These are phyloP conservation scores for Rutstroemia sp. DNA, from an alignment of 2,329 filamentous ascomycete species.

Conservation along the genomic window DNA sequence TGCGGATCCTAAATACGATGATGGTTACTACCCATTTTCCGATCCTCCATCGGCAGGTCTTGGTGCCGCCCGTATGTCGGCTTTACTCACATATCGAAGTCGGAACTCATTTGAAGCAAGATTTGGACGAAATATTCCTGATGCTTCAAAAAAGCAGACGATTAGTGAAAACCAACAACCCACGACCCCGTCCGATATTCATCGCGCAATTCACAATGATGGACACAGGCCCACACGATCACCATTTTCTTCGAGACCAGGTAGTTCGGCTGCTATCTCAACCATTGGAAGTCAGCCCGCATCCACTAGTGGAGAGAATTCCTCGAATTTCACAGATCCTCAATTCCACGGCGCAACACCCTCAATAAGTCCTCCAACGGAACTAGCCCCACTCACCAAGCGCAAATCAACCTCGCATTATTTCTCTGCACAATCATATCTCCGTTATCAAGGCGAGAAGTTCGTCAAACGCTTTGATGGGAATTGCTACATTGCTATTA, in stretches of 20 bases:
- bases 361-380: constrained; percentile 36
- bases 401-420: constrained; percentile 61
- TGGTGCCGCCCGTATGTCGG: constrained; percentile 93
- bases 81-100: constrained; percentile 89
- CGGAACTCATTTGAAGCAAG: constrained; percentile 94
- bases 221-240: constrained; percentile 59
- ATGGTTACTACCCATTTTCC: constrained; percentile 85
- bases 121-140: constrained; percentile 88
- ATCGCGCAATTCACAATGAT: constrained; percentile 78
- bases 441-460: constrained; percentile 92
- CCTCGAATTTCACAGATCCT: constrained; percentile 48
- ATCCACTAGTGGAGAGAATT: constrained; percentile 17
- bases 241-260: constrained; percentile 37
- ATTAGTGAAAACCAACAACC: constrained; percentile 63
- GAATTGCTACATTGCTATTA: constrained; percentile 99
- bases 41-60: constrained; percentile 83
- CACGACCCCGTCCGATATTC: constrained; percentile 50
- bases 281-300: constrained; percentile 10
- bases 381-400: constrained; percentile 25
- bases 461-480: constrained; percentile 96
- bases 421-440: constrained; percentile 95
- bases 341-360: constrained; percentile 62
- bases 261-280: constrained; percentile 26
- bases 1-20: constrained; percentile 95
- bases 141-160: constrained; percentile 73